Evolutionary conservation across 306 rosid species (phyloP).

Genomic region (Trichosanthes cucumerina): DNA sequence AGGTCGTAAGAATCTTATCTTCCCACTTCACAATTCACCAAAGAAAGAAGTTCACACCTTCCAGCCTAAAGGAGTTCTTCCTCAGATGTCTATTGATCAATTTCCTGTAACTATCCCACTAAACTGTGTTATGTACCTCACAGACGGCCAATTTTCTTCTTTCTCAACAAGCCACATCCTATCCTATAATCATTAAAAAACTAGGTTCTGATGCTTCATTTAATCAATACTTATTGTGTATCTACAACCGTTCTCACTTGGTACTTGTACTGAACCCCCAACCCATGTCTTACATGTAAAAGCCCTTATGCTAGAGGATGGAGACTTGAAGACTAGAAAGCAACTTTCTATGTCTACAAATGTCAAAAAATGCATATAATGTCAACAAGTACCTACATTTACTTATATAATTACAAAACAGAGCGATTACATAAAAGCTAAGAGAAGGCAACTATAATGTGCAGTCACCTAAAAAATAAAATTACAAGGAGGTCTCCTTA

Average conservation of each 20-base stretch:
- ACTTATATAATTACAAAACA: not conserved
- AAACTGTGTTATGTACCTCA: not conserved
- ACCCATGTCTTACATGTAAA: not conserved
- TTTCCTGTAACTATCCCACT: not conserved
- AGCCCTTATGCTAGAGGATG: not conserved
- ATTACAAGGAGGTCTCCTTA: slow-evolving; percentile 17
- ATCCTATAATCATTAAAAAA: not conserved
- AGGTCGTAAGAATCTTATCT: not conserved
- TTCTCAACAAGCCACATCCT: not conserved
- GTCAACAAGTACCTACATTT: not conserved
- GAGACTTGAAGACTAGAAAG: not conserved
- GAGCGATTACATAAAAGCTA: not conserved
- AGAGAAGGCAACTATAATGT: not conserved
- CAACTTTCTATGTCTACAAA: not conserved
- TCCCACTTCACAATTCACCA: not conserved
- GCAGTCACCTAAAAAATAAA: not conserved
- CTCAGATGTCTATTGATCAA: not conserved
- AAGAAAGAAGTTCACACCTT: not conserved
- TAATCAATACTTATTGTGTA: not conserved
- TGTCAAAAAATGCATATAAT: not conserved
- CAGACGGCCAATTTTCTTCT: not conserved
- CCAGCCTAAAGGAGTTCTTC: not conserved
- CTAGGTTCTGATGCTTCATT: not conserved
- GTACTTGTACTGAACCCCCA: not conserved
- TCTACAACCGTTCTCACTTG: not conserved